These are phyloP conservation scores for Fusarium citri DNA, from an alignment of 2,329 filamentous ascomycete genomes.

Conservation along the genomic window DNA sequence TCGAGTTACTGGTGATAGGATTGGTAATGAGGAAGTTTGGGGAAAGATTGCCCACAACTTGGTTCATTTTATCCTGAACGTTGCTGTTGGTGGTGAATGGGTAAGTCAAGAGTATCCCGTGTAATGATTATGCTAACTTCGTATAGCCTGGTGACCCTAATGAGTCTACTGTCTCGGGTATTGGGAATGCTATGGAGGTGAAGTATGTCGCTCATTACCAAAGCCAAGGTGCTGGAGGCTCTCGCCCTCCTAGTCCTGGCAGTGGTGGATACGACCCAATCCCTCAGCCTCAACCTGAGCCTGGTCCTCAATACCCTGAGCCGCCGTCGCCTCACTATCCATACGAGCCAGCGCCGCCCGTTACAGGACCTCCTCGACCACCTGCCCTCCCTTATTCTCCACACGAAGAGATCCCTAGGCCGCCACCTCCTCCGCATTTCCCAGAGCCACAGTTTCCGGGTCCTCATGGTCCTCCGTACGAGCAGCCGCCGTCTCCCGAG, in stretches of 20 bases:
- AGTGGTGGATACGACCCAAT: not conserved
- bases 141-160: conserved; percentile 60
- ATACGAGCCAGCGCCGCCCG: not conserved
- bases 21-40: conserved; percentile 60
- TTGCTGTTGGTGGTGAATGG: conserved; percentile 64
- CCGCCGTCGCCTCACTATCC: not conserved
- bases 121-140: conserved; percentile 10
- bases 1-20: conserved; percentile 55
- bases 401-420: no score
- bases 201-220: conserved; percentile 58
- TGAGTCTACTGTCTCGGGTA: conserved; percentile 55
- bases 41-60: conserved; percentile 59
- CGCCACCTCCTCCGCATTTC: no score
- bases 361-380: no score
- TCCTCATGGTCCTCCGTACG: not conserved
- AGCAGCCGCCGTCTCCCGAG: not conserved
- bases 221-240: not conserved
- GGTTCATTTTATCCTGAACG: conserved; percentile 63
- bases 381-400: no score
- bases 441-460: not conserved
- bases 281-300: not conserved
- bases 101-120: conserved; percentile 48
- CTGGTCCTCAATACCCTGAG: not conserved
- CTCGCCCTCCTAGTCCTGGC: not conserved
- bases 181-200: conserved; percentile 60